A percentile compares a stretch with the other conserved stretches of the same genome.
Evolutionary conservation across 352 stramenopile genomes (phyloP).

Genomic region (Plasmopara viticola): DNA sequence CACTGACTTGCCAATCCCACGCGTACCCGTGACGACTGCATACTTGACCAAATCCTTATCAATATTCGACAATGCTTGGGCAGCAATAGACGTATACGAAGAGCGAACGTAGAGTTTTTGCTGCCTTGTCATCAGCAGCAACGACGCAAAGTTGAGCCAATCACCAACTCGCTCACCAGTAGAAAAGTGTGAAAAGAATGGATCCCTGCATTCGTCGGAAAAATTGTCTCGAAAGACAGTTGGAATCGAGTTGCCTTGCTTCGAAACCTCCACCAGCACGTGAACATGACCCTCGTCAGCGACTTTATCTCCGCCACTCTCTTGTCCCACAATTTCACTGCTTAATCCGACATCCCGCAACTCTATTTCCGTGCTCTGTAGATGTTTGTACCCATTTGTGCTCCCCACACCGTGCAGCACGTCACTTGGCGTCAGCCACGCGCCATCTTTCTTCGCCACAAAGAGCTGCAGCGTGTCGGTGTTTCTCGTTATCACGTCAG

Average conservation of each 20-base stretch:
- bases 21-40: constrained; percentile 2
- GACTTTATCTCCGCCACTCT: no score
- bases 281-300: not conserved
- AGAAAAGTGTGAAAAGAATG: constrained; percentile 2
- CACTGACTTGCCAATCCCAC: constrained; percentile 2
- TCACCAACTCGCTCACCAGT: constrained; percentile 1
- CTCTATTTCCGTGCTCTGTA: no score
- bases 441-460: no score
- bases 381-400: no score
- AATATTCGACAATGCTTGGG: not conserved
- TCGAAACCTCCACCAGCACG: constrained; percentile 1
- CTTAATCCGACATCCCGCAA: no score
- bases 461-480: no score
- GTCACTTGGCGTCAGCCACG: no score
- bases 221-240: not conserved
- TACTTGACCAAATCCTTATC: not conserved
- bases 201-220: constrained; percentile 3
- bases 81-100: not conserved
- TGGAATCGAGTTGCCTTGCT: not conserved
- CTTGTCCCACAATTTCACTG: no score
- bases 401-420: no score
- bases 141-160: not conserved
- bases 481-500: no score
- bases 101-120: constrained; percentile 1
- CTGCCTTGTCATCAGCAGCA: not conserved